Conservation (phyloP, 2,329 filamentous ascomycete species). For the Aureobasidium sp. region DNA sequence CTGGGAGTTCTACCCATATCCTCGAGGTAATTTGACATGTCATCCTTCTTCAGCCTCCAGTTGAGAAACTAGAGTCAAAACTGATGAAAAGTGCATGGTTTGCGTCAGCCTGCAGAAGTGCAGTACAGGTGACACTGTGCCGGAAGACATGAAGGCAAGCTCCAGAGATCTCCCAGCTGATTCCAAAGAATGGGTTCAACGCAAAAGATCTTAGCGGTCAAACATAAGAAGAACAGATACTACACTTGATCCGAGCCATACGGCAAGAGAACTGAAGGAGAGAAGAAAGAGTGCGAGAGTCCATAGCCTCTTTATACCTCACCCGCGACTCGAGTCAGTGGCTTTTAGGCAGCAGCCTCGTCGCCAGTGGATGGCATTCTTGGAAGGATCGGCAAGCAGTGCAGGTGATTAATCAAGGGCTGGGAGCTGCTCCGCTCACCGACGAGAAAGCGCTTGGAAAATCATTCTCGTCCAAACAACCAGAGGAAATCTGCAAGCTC, state of each 20-base stretch:
- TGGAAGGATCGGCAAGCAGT: background rate
- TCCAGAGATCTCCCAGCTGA: background rate
- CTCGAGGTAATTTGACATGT: background rate
- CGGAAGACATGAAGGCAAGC: background rate
- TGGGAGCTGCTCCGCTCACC: background rate
- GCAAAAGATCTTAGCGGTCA: slow-evolving; percentile 5
- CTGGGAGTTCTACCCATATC: background rate
- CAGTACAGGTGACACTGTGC: slow-evolving; percentile 13
- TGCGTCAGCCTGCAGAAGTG: slow-evolving; percentile 9
- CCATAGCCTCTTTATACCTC: background rate
- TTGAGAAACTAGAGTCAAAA: background rate
- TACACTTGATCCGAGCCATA: slow-evolving; percentile 2
- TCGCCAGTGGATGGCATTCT: too few relatives aligned
- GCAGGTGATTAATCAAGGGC: background rate
- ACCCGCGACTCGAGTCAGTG: background rate
- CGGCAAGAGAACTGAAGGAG: background rate
- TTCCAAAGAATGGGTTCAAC: slow-evolving; percentile 10
- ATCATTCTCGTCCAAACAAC: background rate
- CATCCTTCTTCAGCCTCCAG: slow-evolving; percentile 3
- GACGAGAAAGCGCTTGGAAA: background rate
- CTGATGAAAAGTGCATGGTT: slow-evolving; percentile 6
- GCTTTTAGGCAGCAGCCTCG: background rate
- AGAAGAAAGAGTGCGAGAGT: background rate
- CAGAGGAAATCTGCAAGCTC: background rate
- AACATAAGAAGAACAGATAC: slow-evolving; percentile 14